Evolutionary conservation across 2,329 filamentous ascomycete genomes (phyloP).

Genomic region (Ceratocystis alfenasii): DNA sequence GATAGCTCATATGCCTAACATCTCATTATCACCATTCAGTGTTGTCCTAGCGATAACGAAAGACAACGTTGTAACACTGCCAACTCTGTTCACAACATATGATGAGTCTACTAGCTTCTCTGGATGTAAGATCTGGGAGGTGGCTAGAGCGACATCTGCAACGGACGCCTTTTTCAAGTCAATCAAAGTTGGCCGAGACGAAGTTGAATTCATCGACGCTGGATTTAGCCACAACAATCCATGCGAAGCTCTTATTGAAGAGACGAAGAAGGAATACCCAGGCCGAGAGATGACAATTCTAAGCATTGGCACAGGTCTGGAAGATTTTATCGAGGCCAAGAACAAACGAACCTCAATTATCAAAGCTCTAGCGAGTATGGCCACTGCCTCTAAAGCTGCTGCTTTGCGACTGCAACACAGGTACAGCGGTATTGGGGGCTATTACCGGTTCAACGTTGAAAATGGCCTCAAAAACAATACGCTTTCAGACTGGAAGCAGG

Average conservation of each 20-base stretch:
- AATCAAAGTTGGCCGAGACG: slow-evolving; percentile 26
- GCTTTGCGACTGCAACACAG: slow-evolving; percentile 13
- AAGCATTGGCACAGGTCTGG: slow-evolving; percentile 27
- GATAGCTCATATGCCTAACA: not conserved
- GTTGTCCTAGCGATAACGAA: not conserved
- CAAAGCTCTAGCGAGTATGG: not conserved
- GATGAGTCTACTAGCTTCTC: slow-evolving; percentile 23
- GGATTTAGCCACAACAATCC: slow-evolving; percentile 29
- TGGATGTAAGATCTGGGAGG: slow-evolving; percentile 5
- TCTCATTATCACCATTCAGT: not conserved
- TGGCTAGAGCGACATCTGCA: slow-evolving; percentile 27
- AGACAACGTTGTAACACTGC: slow-evolving; percentile 18
- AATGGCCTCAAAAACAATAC: slow-evolving; percentile 26
- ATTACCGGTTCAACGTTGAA: slow-evolving; percentile 27
- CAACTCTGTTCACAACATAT: slow-evolving; percentile 27
- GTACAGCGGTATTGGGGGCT: slow-evolving; percentile 24
- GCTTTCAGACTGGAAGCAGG: slow-evolving; percentile 26
- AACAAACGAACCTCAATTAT: slow-evolving; percentile 10
- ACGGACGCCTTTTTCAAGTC: slow-evolving; percentile 28
- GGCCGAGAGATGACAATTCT: slow-evolving; percentile 22
- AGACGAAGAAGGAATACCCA: slow-evolving; percentile 26
- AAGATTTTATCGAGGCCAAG: slow-evolving; percentile 23
- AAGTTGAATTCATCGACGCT: slow-evolving; percentile 27
- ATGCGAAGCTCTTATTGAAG: slow-evolving; percentile 27
- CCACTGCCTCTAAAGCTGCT: not conserved